Evolutionary conservation across 495 filamentous ascomycete genomes (phyloP), one percentile per base, ranked within the genome.

Genomic region (Cairneyella variabilis): DNA sequence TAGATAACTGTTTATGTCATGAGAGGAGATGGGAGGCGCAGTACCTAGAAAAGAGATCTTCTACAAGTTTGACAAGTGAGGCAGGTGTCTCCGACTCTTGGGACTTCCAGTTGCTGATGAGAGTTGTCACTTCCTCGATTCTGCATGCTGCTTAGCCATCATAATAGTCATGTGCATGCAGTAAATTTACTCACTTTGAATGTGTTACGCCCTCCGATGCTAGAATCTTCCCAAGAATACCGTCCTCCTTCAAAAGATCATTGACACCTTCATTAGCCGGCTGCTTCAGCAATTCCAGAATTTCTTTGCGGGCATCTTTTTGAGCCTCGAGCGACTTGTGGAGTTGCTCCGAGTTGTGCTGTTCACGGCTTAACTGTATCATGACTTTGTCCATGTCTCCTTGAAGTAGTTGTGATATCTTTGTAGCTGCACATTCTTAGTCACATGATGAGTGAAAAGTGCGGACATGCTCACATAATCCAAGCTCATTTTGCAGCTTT

Each of bases 211-310:
- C 45, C 11, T 27, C 42, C 3, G 26, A 56, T 14, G 38, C 8
- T 7, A 51, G 18, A 10, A 59, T 37, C 9, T 40, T 51, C n/a
- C 27, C 25, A 3, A 63, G 20, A 9, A 55, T 2, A 4, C 56
- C 47, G 11, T 42, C 49, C 10, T 63, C 54, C 21, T 52, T 44
- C 2, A 26, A 28, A 27, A 60, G 41, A 12, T 60, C 30, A 4
- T 53, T 34, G n/a, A 37, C 23, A 3, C 60, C 46, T 3, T 37
- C 43, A 16, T 0, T 10, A 2, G 51, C 54, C 3, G 36, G 34
- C n/a, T 54, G 47, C 28, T 45, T 51, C n/a, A 65, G 51, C 1
- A 60, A 27, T 17, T 75, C 68, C n/a, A 65, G 42, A 5, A 61
- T 59, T 21, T 66, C 54, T 10, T 60, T 55, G 45, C 65, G 57